A percentile compares a stretch with the other conserved stretches of the same genome.
These are phyloP conservation scores for Blumeria graminis DNA, from an alignment of 2,329 filamentous ascomycete species.

Conservation along the genomic window DNA sequence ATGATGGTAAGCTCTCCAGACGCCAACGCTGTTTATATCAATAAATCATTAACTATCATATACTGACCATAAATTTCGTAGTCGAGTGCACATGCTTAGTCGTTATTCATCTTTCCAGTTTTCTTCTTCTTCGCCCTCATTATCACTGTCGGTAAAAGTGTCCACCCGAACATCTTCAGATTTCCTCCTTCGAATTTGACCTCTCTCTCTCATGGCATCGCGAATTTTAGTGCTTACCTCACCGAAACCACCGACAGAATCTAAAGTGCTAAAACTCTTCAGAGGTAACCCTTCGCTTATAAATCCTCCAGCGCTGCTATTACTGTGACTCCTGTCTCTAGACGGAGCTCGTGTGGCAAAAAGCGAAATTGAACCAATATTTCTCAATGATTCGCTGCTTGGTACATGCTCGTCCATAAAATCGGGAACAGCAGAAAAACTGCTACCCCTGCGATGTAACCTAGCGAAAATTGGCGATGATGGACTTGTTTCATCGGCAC, in stretches of 20 bases:
- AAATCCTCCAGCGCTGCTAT: constrained; percentile 39
- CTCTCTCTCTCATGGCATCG: constrained; percentile 61
- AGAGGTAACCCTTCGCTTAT: constrained; percentile 39
- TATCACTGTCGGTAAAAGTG: too few species aligned
- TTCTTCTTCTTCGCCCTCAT: too few species aligned
- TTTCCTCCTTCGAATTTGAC: constrained; percentile 26
- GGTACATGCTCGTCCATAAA: constrained; percentile 24
- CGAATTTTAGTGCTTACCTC: constrained; percentile 68
- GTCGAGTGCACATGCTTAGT: too few species aligned
- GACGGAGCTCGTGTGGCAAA: constrained; percentile 78
- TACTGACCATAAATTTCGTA: too few species aligned
- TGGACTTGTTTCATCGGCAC: constrained; percentile 6
- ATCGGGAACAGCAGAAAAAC: constrained; percentile 19
- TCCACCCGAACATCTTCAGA: constrained; percentile 14
- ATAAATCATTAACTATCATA: too few species aligned
- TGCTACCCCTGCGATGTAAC: constrained; percentile 23
- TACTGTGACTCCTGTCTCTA: constrained; percentile 45
- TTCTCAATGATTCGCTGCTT: constrained; percentile 80
- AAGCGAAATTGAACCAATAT: constrained; percentile 67
- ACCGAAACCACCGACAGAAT: constrained; percentile 48
- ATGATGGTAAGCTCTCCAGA: too few species aligned
- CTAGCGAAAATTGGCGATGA: constrained; percentile 7
- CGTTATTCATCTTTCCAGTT: too few species aligned
- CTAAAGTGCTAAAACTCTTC: constrained; percentile 42
- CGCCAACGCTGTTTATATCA: too few species aligned